Conservation (phyloP, 192 early-diverging fungal species). For the Coemansia sp. region DNA sequence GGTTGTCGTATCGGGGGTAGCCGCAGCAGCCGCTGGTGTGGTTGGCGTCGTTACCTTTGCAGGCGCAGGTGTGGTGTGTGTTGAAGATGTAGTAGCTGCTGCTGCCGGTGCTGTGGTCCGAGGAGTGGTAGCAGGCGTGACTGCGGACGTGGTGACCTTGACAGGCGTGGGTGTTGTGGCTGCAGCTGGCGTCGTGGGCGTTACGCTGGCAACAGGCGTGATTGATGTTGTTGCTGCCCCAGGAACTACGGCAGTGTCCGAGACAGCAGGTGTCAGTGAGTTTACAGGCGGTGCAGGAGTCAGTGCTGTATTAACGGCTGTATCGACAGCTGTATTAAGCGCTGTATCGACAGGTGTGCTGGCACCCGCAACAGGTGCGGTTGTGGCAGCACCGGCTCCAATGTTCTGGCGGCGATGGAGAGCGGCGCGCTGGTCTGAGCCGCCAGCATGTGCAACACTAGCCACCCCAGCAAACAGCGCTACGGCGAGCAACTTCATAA, state of each 20-base stretch:
- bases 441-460: background rate
- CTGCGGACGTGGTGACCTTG: background rate
- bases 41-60: slow-evolving; percentile 5
- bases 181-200: slow-evolving; percentile 2
- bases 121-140: background rate
- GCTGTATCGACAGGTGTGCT: background rate
- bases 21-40: slow-evolving; percentile 4
- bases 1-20: background rate
- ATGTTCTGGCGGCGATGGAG: slow-evolving; percentile 5
- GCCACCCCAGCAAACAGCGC: slow-evolving; percentile 2
- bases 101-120: background rate
- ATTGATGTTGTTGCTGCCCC: background rate
- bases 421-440: background rate
- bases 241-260: background rate
- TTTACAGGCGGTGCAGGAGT: background rate
- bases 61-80: background rate
- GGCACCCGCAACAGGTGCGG: background rate
- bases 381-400: background rate
- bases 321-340: background rate
- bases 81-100: background rate
- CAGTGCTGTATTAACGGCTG: background rate
- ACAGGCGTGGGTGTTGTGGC: slow-evolving; percentile 1
- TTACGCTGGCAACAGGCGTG: slow-evolving; percentile 2
- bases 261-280: slow-evolving; percentile 5
- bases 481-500: background rate